A percentile compares a stretch with the other conserved stretches of the same genome.
phyloP scores from a whole-genome alignment of 2,329 filamentous ascomycete genomes.

The Ascochyta rabiei region DNA sequence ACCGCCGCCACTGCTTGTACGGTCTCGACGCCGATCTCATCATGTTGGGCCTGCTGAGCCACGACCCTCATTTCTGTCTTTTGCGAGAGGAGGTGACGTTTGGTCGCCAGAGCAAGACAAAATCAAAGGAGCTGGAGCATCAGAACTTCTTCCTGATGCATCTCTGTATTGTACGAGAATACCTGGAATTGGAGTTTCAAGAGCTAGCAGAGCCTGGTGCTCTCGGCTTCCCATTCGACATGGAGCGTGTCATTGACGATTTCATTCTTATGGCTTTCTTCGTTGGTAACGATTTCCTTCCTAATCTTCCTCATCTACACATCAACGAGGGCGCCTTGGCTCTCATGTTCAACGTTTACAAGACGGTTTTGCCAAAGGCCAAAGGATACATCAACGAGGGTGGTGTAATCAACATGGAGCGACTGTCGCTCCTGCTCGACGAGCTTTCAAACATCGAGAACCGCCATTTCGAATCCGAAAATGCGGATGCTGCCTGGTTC shows the following conservation, averaged over 20 bases:
- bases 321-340: conserved; percentile 98
- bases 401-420: conserved; percentile 85
- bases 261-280: conserved; percentile 99
- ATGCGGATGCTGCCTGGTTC: conserved; percentile 89
- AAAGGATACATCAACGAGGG: conserved; percentile 97
- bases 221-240: conserved; percentile 81
- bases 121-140: conserved; percentile 95
- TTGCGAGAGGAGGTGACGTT: conserved; percentile 98
- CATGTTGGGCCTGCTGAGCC: conserved; percentile 95
- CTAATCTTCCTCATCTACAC: conserved; percentile 92
- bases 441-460: conserved; percentile 89
- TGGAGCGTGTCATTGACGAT: conserved; percentile 97
- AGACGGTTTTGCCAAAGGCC: conserved; percentile 82
- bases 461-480: conserved; percentile 90
- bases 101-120: conserved; percentile 82
- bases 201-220: conserved; percentile 77
- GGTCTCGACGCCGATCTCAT: conserved; percentile 97
- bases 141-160: conserved; percentile 99
- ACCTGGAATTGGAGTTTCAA: conserved; percentile 95
- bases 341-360: conserved; percentile 97
- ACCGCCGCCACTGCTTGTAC: conserved; percentile 95
- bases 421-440: conserved; percentile 77
- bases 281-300: conserved; percentile 98
- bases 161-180: conserved; percentile 96
- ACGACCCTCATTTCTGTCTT: conserved; percentile 97